A percentile compares a stretch with the other conserved stretches of the same genome.
phyloP scores from a whole-genome alignment of 2,329 filamentous ascomycete species.

The Aaosphaeria pasadenensis region DNA sequence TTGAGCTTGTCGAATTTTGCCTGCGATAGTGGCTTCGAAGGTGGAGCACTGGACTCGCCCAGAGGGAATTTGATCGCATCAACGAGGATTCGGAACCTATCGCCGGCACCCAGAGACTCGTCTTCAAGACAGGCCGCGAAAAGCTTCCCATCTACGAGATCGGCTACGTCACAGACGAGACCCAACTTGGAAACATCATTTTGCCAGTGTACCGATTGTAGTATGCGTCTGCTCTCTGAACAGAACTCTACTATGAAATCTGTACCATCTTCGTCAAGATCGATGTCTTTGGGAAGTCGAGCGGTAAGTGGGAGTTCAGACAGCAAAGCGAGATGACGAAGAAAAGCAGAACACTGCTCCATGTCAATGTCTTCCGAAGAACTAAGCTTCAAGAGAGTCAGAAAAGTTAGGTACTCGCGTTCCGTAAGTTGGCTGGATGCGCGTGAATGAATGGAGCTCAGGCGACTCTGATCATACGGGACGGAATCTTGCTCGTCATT shows the following conservation, averaged over 20 bases:
- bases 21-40: not conserved
- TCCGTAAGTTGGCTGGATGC: slow-evolving; percentile 24
- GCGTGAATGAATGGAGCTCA: slow-evolving; percentile 15
- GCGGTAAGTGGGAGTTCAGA: slow-evolving; percentile 41
- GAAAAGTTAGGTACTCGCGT: slow-evolving; percentile 31
- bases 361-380: slow-evolving; percentile 20
- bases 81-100: slow-evolving; percentile 2
- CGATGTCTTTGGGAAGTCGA: slow-evolving; percentile 29
- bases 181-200: slow-evolving; percentile 17
- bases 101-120: slow-evolving; percentile 6
- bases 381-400: slow-evolving; percentile 32
- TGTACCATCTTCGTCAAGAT: slow-evolving; percentile 30
- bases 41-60: not conserved
- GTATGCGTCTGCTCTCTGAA: slow-evolving; percentile 30
- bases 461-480: slow-evolving; percentile 1
- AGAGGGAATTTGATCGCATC: slow-evolving; percentile 7
- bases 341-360: slow-evolving; percentile 37
- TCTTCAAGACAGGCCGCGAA: slow-evolving; percentile 25
- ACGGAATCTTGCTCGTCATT: not conserved
- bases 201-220: slow-evolving; percentile 39
- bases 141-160: slow-evolving; percentile 55
- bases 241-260: slow-evolving; percentile 39
- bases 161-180: slow-evolving; percentile 47
- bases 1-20: not conserved
- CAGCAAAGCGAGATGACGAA: slow-evolving; percentile 44